Evolutionary conservation across 352 stramenopile species (phyloP), one percentile per base, ranked within the genome.

Genomic region (Thraustotheca clavata): DNA sequence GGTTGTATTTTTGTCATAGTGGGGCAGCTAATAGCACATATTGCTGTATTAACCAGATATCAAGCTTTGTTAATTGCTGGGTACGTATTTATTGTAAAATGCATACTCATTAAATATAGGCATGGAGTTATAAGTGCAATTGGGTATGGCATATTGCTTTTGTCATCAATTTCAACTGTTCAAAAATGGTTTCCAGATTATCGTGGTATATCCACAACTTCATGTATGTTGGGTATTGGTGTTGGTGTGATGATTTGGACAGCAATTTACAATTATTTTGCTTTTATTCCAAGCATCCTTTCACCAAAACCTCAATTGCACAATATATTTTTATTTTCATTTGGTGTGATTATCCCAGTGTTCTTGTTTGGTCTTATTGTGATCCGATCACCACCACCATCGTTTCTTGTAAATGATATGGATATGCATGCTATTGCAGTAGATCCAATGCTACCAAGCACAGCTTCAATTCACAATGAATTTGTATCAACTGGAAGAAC

Each of bases 101-200:
- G 34, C 39, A 11, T 26, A 49, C 9, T 71, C 29, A 49, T 26
- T 71, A 22, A 16, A 41, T 24, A 1, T 54, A 50, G 55, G 5
- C 1, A 20, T 38, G 32, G 35, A 26, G 35, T 9, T 8, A 35
- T n/a, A 38, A 27, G 49, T 20, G 55, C 40, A 2, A 52, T 47
- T 4, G 57, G 57, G 27, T 35, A 32, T 54, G 36, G 57, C 36
- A 7, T 54, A 18, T 12, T 38, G 4, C 35, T 65, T 9, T 20
- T 43, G 16, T 43, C 54, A 32, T 38, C 57, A 8, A 34, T 65
- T 32, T 52, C 57, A 32, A 54, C 57, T 3, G 38, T 41, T n/a
- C 57, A 65, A 26, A 65, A 65, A 38, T 65, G 57, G 57, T 65
- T 46, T 27, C 57, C 57, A 8, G 57, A 65, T 20, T 33, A 29